Conservation (phyloP, 2,329 filamentous ascomycete species). For the Paracamarosporium sp. region DNA sequence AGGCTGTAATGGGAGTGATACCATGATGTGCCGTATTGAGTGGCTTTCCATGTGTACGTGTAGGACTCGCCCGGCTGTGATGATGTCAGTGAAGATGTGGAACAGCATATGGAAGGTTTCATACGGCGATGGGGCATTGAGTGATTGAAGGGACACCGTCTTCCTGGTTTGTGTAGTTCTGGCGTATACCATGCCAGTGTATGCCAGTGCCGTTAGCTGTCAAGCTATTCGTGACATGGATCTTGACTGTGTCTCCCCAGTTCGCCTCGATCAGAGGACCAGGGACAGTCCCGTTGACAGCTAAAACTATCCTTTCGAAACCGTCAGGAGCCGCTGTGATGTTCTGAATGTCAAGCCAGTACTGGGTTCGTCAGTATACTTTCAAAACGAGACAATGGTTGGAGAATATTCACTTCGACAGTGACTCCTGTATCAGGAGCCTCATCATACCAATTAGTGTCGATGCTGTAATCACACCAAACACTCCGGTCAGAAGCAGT, state of each 20-base stretch:
- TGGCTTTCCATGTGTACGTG: slow-evolving; percentile 58
- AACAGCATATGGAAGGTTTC: not conserved
- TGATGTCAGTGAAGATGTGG: slow-evolving; percentile 1
- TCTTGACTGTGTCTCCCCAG: slow-evolving; percentile 36
- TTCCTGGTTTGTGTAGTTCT: slow-evolving; percentile 44
- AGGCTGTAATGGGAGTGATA: slow-evolving; percentile 68
- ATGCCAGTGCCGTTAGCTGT: slow-evolving; percentile 64
- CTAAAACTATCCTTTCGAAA: slow-evolving; percentile 39
- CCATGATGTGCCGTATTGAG: slow-evolving; percentile 63
- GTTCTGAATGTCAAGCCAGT: slow-evolving; percentile 43
- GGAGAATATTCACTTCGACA: slow-evolving; percentile 47
- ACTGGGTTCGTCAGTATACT: slow-evolving; percentile 37
- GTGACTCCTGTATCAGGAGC: slow-evolving; percentile 61
- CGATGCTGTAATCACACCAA: slow-evolving; percentile 57
- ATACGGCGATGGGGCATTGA: slow-evolving; percentile 57
- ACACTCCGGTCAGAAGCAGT: slow-evolving; percentile 29
- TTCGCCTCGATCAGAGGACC: slow-evolving; percentile 48
- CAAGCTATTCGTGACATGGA: slow-evolving; percentile 58
- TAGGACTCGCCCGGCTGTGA: slow-evolving; percentile 25
- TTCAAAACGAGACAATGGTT: not conserved
- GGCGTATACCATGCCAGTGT: slow-evolving; percentile 67
- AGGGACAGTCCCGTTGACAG: slow-evolving; percentile 48
- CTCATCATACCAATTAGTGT: slow-evolving; percentile 60
- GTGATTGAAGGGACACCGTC: slow-evolving; percentile 61
- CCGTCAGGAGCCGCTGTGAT: slow-evolving; percentile 57